Evolutionary conservation across 139 green algal genomes (phyloP).

Genomic region (Coccomyxa sp.): DNA sequence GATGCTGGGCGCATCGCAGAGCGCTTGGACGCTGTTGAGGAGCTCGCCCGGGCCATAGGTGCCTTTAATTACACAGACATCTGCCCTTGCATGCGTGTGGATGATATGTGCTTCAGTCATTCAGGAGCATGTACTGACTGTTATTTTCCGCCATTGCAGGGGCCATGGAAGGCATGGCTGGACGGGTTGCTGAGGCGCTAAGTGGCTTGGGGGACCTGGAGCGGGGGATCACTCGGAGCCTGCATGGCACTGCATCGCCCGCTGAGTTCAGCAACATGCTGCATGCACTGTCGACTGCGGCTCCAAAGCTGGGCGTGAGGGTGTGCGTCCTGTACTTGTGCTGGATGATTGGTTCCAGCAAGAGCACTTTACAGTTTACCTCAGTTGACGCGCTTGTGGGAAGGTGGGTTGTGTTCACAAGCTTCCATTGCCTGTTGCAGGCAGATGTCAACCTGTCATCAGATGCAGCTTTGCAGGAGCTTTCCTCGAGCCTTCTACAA

Average conservation of each 20-base stretch:
- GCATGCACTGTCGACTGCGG: slow-evolving; percentile 8
- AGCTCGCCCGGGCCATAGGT: slow-evolving; percentile 35
- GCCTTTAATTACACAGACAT: neutral
- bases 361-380: no score
- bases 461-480: neutral
- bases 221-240: slow-evolving; percentile 57
- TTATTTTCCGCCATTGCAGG: neutral
- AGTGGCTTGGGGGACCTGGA: slow-evolving; percentile 67
- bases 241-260: slow-evolving; percentile 71
- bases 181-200: slow-evolving; percentile 17
- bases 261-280: slow-evolving; percentile 63
- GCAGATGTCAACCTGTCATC: neutral
- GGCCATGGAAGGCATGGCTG: neutral
- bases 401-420: no score
- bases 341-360: neutral
- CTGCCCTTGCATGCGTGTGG: neutral
- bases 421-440: neutral
- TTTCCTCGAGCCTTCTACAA: slow-evolving; percentile 31
- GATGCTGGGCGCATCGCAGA: slow-evolving; percentile 38
- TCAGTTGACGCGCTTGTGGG: no score
- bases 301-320: slow-evolving; percentile 15
- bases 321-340: neutral
- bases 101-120: neutral
- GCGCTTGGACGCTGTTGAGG: slow-evolving; percentile 72
- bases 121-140: neutral